phyloP scores from a whole-genome alignment of 2,329 filamentous ascomycete genomes.

The Xylaria polymorpha region DNA sequence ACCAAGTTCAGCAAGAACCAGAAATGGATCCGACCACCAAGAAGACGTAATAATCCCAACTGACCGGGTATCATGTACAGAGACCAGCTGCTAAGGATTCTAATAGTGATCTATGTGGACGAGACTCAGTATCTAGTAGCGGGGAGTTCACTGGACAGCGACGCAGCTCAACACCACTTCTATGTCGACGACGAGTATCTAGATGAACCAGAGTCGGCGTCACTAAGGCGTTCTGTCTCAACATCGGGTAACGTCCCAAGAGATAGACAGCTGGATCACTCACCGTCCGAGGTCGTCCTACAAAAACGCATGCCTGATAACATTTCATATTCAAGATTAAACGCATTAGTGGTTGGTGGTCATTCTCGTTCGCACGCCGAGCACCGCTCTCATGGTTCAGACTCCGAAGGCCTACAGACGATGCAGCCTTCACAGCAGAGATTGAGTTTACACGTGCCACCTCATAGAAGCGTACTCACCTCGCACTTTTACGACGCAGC shows the following conservation, averaged over 20 bases:
- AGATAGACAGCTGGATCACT: conserved; percentile 1
- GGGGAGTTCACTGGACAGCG: conserved; percentile 43
- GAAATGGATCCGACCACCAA: conserved; percentile 48
- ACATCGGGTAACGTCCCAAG: conserved; percentile 26
- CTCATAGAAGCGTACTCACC: conserved; percentile 32
- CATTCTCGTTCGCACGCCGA: conserved; percentile 21
- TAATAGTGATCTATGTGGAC: conserved; percentile 50
- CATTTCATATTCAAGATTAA: conserved; percentile 13
- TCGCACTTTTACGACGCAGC: conserved; percentile 40
- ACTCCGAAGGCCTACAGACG: conserved; percentile 30
- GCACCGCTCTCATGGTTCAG: conserved; percentile 20
- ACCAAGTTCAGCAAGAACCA: conserved; percentile 48
- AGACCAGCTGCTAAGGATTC: conserved; percentile 28
- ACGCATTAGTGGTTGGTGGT: not conserved
- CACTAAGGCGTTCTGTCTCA: conserved; percentile 26
- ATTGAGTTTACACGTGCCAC: conserved; percentile 25
- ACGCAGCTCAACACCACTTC: conserved; percentile 39
- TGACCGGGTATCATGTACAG: not conserved
- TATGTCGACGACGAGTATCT: conserved; percentile 37
- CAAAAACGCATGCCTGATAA: not conserved
- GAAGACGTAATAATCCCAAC: conserved; percentile 42
- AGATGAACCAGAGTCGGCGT: conserved; percentile 32
- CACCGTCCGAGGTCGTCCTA: conserved; percentile 2
- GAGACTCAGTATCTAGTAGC: conserved; percentile 46
- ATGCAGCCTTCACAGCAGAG: conserved; percentile 21